Evolutionary conservation across 2,329 filamentous ascomycete genomes (phyloP).

Genomic region (Dactylellina cionopaga): DNA sequence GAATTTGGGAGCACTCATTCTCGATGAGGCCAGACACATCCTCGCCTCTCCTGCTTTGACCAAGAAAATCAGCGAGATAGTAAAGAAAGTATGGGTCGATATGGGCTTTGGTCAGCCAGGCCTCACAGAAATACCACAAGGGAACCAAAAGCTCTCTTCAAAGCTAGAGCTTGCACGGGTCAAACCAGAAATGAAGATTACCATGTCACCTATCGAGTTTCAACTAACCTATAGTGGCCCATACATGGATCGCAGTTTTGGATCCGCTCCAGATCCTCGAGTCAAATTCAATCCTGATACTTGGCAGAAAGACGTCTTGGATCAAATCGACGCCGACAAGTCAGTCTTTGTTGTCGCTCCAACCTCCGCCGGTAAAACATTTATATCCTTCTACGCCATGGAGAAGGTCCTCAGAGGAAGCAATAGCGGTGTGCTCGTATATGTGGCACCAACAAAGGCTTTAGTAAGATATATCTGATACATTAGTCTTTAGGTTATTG

Average conservation of each 20-base stretch:
- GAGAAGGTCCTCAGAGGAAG: slow-evolving; percentile 74
- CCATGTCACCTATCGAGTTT: slow-evolving; percentile 67
- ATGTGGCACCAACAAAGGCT: slow-evolving; percentile 83
- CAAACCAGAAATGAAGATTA: slow-evolving; percentile 57
- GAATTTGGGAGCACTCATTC: slow-evolving; percentile 28
- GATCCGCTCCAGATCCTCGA: slow-evolving; percentile 73
- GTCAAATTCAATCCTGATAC: slow-evolving; percentile 78
- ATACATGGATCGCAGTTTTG: slow-evolving; percentile 78
- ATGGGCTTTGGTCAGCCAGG: slow-evolving; percentile 52
- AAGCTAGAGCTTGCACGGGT: slow-evolving; percentile 27
- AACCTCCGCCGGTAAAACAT: slow-evolving; percentile 82
- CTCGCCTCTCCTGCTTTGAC: slow-evolving; percentile 48
- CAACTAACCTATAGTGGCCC: slow-evolving; percentile 76
- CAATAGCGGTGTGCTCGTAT: slow-evolving; percentile 77
- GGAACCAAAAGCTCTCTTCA: slow-evolving; percentile 38
- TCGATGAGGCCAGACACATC: slow-evolving; percentile 29
- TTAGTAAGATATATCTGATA: too few relatives aligned
- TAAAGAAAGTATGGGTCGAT: slow-evolving; percentile 53
- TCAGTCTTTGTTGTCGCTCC: slow-evolving; percentile 80
- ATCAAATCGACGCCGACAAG: slow-evolving; percentile 75
- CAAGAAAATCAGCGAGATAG: slow-evolving; percentile 38
- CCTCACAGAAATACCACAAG: neutral
- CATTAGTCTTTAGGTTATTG: too few relatives aligned
- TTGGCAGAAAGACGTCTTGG: slow-evolving; percentile 79
- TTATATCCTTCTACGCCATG: slow-evolving; percentile 87